Base-by-base conservation (phyloP, 805 yeast genomes). In the Starmera quercuum region DNA sequence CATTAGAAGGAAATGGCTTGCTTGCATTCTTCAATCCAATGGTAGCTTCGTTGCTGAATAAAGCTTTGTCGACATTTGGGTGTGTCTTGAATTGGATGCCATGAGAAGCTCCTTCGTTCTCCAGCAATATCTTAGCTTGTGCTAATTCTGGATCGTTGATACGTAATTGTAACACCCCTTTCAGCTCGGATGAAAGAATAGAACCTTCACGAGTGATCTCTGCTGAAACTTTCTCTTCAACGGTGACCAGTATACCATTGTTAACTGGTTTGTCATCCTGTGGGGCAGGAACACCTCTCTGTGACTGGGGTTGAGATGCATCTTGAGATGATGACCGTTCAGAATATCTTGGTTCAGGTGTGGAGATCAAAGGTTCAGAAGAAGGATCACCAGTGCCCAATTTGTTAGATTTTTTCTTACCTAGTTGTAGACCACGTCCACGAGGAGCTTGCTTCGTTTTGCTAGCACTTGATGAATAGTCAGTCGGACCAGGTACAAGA, bases 81-180 rank as follows among this genome's bases (percentile, higher is more conserved):
- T 92, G 96, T 12, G 97, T 87, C 59, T 88, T 88, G 66, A 74
- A 92, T 53, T 81, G 87, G 30, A 77, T 42, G 63, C 75, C 58
- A 25, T 66, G 58, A 12, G 69, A 59, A 27, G 64, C 60, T 20
- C 71, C 69, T 16, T 60, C 65, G 27, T 77, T 67, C 27, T 64
- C 57, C 43, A 88, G 63, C 40, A 71, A 52, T 38, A 92, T 68
- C 53, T 73, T 74, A 35, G 86, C 73, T 45, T 71, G 72, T 11
- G 94, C 77, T 44, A 79, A 67, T 26, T 68, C 73, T n/a, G 82
- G 65, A 49, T 87, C 74, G 56, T 82, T 87, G 42, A 92, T 77
- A 55, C 95, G 79, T 54, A 92, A 66, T 60, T 86, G 95, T 46
- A 90, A 66, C 46, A 83, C 94, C 58, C 98, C 97, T 59, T 85